Evolutionary conservation across 495 filamentous ascomycete genomes (phyloP).

Genomic region (Daldinia bambusicola): DNA sequence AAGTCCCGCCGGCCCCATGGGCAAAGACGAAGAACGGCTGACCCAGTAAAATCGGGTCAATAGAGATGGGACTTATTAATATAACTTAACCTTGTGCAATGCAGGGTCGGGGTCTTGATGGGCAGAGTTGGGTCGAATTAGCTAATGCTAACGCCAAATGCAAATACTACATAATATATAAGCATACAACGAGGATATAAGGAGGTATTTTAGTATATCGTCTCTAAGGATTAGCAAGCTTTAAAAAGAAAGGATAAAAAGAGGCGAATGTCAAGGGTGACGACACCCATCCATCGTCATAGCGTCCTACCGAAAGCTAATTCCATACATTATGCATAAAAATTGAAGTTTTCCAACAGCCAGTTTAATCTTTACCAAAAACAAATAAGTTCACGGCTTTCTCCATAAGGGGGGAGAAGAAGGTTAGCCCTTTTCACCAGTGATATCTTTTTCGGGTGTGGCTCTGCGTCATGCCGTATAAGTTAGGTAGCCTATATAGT

Average conservation of each 20-base stretch:
- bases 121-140: not conserved
- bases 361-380: not conserved
- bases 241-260: not conserved
- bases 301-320: not conserved
- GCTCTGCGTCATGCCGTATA: conserved; percentile 34
- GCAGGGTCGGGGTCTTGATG: not conserved
- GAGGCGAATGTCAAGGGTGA: not conserved
- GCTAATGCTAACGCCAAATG: not conserved
- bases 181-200: not conserved
- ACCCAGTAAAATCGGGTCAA: not conserved
- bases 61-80: not conserved
- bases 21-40: not conserved
- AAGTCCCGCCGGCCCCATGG: not conserved
- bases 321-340: not conserved
- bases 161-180: not conserved
- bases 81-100: not conserved
- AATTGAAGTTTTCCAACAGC: not conserved
- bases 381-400: not conserved
- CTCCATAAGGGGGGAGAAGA: not conserved
- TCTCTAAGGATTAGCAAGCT: not conserved
- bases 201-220: not conserved
- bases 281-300: not conserved
- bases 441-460: conserved; percentile 33
- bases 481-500: not conserved
- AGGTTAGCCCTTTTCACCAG: conserved; percentile 12